These are phyloP conservation scores for Aspergillus wentii DNA, from an alignment of 495 filamentous ascomycete species.

Conservation along the genomic window DNA sequence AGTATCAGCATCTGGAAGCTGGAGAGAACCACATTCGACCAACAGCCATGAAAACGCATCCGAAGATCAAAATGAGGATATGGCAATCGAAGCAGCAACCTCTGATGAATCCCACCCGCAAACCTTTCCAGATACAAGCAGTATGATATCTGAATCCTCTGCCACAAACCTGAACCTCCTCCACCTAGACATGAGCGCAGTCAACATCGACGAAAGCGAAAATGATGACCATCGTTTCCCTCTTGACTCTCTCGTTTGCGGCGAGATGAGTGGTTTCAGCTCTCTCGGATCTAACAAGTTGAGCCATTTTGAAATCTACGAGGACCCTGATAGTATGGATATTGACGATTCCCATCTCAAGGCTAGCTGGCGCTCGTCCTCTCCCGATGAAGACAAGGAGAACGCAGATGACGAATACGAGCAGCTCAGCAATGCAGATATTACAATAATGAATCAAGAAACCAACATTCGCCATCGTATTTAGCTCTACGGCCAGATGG, in stretches of 20 bases:
- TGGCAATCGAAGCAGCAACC: not conserved
- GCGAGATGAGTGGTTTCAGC: not conserved
- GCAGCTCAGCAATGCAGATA: too few species aligned
- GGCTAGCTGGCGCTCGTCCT: conserved; percentile 1
- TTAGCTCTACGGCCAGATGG: too few species aligned
- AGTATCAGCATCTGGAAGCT: not conserved
- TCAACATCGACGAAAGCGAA: too few species aligned
- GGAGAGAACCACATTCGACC: not conserved
- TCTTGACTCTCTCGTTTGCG: too few species aligned
- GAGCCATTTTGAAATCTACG: conserved; percentile 15
- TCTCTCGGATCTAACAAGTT: too few species aligned
- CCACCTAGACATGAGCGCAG: not conserved
- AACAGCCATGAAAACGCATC: not conserved
- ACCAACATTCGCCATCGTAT: too few species aligned
- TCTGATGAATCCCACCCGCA: not conserved
- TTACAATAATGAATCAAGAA: too few species aligned
- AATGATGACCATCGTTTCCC: too few species aligned
- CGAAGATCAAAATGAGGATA: not conserved
- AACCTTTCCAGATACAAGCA: too few species aligned
- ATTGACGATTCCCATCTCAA: not conserved
- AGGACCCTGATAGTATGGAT: conserved; percentile 13
- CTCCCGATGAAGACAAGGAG: conserved; percentile 12
- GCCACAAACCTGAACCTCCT: not conserved
- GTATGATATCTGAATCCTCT: too few species aligned
- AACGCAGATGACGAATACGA: conserved; percentile 5